Evolutionary conservation across 257 asterid species (phyloP).

Genomic region (Capsicum baccatum): DNA sequence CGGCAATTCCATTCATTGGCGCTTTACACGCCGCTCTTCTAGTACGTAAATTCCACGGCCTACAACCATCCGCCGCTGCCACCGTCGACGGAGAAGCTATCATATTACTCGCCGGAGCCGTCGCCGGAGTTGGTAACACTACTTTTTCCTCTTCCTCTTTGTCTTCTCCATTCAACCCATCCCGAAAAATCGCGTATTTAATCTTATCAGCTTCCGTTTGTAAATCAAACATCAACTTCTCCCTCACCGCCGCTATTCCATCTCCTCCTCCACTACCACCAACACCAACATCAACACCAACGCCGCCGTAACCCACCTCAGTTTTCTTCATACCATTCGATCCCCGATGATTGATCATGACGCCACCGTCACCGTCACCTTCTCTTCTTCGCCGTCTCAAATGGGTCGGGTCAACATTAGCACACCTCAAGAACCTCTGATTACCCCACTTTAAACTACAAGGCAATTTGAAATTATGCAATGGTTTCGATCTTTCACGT

Average conservation of each 20-base stretch:
- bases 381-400: neutral
- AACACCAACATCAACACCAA: neutral
- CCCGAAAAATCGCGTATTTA: conserved; percentile 59
- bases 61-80: conserved; percentile 30
- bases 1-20: conserved; percentile 35
- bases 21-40: conserved; percentile 57
- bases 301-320: neutral
- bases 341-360: neutral
- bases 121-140: neutral
- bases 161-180: conserved; percentile 33
- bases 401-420: conserved; percentile 42
- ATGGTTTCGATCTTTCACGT: conserved; percentile 52
- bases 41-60: conserved; percentile 71
- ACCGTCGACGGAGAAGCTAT: neutral
- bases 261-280: conserved; percentile 25
- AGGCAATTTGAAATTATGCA: conserved; percentile 70
- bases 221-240: conserved; percentile 68
- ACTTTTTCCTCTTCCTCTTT: neutral
- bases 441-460: conserved; percentile 59
- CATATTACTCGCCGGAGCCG: neutral
- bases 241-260: conserved; percentile 59
- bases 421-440: conserved; percentile 59
- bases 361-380: neutral
- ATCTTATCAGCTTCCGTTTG: conserved; percentile 68
- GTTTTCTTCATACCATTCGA: neutral